Conservation (phyloP, 2,329 filamentous ascomycete species). For the Lecanoromycetidae sp. region DNA sequence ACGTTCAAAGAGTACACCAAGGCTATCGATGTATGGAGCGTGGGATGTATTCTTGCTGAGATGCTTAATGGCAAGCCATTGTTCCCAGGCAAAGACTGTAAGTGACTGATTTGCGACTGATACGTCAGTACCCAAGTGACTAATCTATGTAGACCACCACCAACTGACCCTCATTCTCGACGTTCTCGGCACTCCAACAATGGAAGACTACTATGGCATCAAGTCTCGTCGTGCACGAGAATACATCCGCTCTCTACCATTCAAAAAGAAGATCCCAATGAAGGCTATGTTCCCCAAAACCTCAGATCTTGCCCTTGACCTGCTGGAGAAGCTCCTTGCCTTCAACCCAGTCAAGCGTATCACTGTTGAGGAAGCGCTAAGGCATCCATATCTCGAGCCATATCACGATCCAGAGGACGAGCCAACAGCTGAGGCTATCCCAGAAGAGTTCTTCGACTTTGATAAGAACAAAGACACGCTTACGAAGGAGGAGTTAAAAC, state of each 20-base stretch:
- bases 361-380: conserved; percentile 90
- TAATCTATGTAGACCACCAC: conserved; percentile 91
- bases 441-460: conserved; percentile 98
- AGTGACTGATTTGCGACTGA: conserved; percentile 29
- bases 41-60: conserved; percentile 94
- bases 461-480: conserved; percentile 99
- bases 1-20: conserved; percentile 99
- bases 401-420: conserved; percentile 99
- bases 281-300: conserved; percentile 96
- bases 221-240: conserved; percentile 94
- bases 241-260: conserved; percentile 94
- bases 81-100: conserved; percentile 97
- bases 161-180: conserved; percentile 95
- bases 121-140: too few species aligned
- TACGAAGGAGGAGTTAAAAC: conserved; percentile 95
- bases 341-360: conserved; percentile 99
- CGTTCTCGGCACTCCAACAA: conserved; percentile 92
- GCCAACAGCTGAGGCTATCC: conserved; percentile 89
- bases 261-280: conserved; percentile 99
- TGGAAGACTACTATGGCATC: conserved; percentile 99
- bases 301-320: conserved; percentile 88
- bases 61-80: conserved; percentile 98
- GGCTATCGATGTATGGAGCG: conserved; percentile 98
- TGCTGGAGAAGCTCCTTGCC: conserved; percentile 87
- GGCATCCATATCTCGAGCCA: conserved; percentile 95